These are phyloP conservation scores for Chalciporus piperatus DNA, from an alignment of 768 basidiomycete genomes.

Conservation along the genomic window DNA sequence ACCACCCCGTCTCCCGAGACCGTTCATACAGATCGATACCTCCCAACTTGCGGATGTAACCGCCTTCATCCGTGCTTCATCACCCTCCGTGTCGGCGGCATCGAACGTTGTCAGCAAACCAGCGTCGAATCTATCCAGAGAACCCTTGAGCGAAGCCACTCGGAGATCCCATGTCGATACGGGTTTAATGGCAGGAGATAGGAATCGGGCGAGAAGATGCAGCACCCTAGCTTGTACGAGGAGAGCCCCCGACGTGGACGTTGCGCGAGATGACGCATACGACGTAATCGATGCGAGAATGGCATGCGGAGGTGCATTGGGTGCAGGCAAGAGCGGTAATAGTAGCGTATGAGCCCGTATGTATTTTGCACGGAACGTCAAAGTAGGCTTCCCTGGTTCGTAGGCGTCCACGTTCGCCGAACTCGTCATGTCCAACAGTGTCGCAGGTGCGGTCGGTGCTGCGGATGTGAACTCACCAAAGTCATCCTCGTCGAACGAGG, in stretches of 20 bases:
- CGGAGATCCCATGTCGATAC: slow-evolving; percentile 64
- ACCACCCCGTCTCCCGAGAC: slow-evolving; percentile 20
- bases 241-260: slow-evolving; percentile 40
- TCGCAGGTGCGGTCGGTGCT: slow-evolving; percentile 14
- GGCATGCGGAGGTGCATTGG: slow-evolving; percentile 63
- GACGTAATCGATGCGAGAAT: slow-evolving; percentile 49
- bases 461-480: slow-evolving; percentile 83
- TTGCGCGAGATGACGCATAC: slow-evolving; percentile 42
- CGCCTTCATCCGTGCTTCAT: slow-evolving; percentile 77
- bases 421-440: slow-evolving; percentile 21
- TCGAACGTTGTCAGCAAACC: slow-evolving; percentile 87
- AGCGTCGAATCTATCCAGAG: slow-evolving; percentile 88
- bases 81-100: slow-evolving; percentile 66
- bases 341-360: slow-evolving; percentile 65
- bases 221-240: slow-evolving; percentile 64
- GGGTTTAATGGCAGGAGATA: slow-evolving; percentile 70
- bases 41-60: slow-evolving; percentile 86
- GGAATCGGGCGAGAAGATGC: slow-evolving; percentile 69
- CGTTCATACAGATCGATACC: slow-evolving; percentile 54
- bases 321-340: slow-evolving; percentile 52
- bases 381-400: slow-evolving; percentile 21
- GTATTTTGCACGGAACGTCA: slow-evolving; percentile 53
- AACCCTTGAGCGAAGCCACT: slow-evolving; percentile 63
- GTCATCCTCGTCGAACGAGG: slow-evolving; percentile 62
- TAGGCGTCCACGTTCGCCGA: slow-evolving; percentile 14